Evolutionary conservation across 495 filamentous ascomycete species (phyloP), one percentile per base, ranked within the genome.

Genomic region (Annulohypoxylon stygium): DNA sequence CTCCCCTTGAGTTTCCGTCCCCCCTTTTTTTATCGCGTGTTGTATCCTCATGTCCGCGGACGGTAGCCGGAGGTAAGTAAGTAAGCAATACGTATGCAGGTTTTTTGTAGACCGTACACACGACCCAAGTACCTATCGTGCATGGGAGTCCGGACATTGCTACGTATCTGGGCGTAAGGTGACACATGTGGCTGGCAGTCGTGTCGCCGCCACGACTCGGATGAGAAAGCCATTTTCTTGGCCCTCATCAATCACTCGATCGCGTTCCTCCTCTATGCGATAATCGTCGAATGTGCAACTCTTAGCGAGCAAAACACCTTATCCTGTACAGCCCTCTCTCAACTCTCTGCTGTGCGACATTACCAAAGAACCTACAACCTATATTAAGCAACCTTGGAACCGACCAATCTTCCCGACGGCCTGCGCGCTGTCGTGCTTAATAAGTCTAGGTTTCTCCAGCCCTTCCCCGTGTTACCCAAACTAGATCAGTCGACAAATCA

Each of bases 401-500:
- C 26, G 55, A 59, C 23, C 60, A 45, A 59, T 55, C 61, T 61
- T 69, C 66, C 71, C 71, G 71, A 69, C 23, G 30, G 55, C 1
- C 43, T 65, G 39, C 55, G 65, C 41, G 30, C 57, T 65, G 66
- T 61, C 50, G 62, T 65, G 65, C 47, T 57, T 20, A 63, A 63
- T 64, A 58, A 50, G 34, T 20, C 41, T 55, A 34, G 36, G 45
- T 61, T 62, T 37, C 26, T 43, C 57, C 41, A 67, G 50, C 63
- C 63, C 65, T 71, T 64, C 57, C 8, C 61, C 65, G 59, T 69
- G 66, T 58, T 69, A 74, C 66, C 65, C 54, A 69, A 65, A 43
- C n/a, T n/a, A 20, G 25, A 18, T 7, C 26, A 53, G n/a, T 66
- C 20, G 34, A 73, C 74, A 66, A 78, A 76, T 74, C 69, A 78